Evolutionary conservation across 2,329 filamentous ascomycete genomes (phyloP).

Genomic region (Sordariomycetes sp.): DNA sequence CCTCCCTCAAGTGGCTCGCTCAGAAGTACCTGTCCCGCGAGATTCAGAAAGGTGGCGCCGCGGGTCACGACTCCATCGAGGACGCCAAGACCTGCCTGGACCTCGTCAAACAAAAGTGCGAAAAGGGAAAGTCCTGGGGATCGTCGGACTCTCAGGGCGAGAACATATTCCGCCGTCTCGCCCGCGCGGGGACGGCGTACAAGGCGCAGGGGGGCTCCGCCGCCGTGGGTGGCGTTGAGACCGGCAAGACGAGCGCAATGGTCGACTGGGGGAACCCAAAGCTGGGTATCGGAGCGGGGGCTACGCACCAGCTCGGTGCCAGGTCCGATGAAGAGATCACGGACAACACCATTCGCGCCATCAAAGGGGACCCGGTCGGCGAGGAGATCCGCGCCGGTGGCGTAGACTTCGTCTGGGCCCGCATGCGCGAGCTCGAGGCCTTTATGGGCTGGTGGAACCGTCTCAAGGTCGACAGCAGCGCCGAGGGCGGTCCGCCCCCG

Average conservation of each 20-base stretch:
- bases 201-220: slow-evolving; percentile 49
- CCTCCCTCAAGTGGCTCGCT: slow-evolving; percentile 79
- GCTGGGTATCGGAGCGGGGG: slow-evolving; percentile 46
- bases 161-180: slow-evolving; percentile 80
- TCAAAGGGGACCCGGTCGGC: slow-evolving; percentile 48
- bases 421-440: slow-evolving; percentile 56
- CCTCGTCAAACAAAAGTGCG: slow-evolving; percentile 90
- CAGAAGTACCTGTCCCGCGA: slow-evolving; percentile 79
- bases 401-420: slow-evolving; percentile 59
- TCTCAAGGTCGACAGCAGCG: slow-evolving; percentile 32
- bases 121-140: slow-evolving; percentile 83
- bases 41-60: slow-evolving; percentile 71
- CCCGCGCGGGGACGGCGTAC: slow-evolving; percentile 51
- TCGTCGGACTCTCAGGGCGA: slow-evolving; percentile 71
- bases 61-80: slow-evolving; percentile 85
- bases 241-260: slow-evolving; percentile 60
- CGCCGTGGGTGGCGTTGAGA: slow-evolving; percentile 44
- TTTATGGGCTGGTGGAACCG: slow-evolving; percentile 60
- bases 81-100: slow-evolving; percentile 88
- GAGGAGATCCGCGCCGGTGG: slow-evolving; percentile 48
- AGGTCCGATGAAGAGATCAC: slow-evolving; percentile 50
- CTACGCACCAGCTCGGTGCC: slow-evolving; percentile 48
- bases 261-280: slow-evolving; percentile 83
- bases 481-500: slow-evolving; percentile 22
- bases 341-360: slow-evolving; percentile 45